A percentile compares a stretch with the other conserved stretches of the same genome.
Conservation (phyloP, 2,329 filamentous ascomycete genomes). For the Plectosphaerella cucumerina region DNA sequence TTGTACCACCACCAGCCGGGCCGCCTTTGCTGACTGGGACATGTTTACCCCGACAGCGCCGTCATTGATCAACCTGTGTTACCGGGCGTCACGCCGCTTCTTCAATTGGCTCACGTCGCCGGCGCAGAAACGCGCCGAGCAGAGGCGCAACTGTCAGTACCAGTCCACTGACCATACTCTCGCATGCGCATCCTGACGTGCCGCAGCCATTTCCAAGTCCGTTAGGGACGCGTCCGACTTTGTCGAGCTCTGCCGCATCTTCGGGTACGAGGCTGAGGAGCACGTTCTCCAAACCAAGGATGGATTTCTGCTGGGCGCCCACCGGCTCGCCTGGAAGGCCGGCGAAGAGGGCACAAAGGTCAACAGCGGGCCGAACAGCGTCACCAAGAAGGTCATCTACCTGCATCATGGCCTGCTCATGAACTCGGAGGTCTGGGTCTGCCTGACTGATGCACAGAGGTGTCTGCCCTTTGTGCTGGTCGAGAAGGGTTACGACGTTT, state of each 20-base stretch:
- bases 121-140: slow-evolving; percentile 62
- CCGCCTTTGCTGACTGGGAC: slow-evolving; percentile 4
- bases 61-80: slow-evolving; percentile 77
- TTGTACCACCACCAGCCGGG: neutral
- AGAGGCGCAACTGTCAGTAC: slow-evolving; percentile 56
- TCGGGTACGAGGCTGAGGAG: slow-evolving; percentile 91
- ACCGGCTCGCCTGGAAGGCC: slow-evolving; percentile 77
- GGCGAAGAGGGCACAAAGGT: slow-evolving; percentile 77
- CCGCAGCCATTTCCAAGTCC: slow-evolving; percentile 65
- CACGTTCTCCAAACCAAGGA: slow-evolving; percentile 93
- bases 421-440: slow-evolving; percentile 99
- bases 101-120: slow-evolving; percentile 77
- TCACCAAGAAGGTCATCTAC: slow-evolving; percentile 84
- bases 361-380: slow-evolving; percentile 64
- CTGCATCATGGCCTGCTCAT: slow-evolving; percentile 94
- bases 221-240: slow-evolving; percentile 89
- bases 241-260: slow-evolving; percentile 85
- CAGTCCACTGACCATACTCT: neutral
- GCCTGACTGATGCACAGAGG: slow-evolving; percentile 78
- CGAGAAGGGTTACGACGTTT: slow-evolving; percentile 91
- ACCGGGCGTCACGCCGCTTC: slow-evolving; percentile 72
- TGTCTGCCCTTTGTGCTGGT: slow-evolving; percentile 87
- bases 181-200: slow-evolving; percentile 40
- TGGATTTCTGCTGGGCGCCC: slow-evolving; percentile 86
- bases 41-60: slow-evolving; percentile 47